Base-by-base conservation (phyloP, 163 green algal genomes). In the Prototheca wickerhamii region DNA sequence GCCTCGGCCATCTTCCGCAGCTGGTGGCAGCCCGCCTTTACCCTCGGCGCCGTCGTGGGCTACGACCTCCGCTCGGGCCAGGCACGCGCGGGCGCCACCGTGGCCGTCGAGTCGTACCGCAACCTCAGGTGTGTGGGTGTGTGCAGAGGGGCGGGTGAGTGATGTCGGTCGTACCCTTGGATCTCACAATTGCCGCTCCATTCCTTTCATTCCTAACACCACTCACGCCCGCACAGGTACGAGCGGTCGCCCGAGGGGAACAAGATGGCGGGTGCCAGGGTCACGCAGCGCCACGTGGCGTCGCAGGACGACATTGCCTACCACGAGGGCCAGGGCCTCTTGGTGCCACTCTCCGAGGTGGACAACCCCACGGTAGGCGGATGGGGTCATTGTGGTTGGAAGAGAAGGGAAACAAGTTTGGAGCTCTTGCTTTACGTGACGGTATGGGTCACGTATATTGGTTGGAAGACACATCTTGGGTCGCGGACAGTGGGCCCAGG, bases 11-110 rank as follows among this genome's bases (percentile, higher is more conserved):
- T 75, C 4, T 58, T 86, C 49, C 81, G 80, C 60, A 69, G 58
- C 23, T 88, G 82, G 82, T 84, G 72, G 70, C 73, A 84, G 60
- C 76, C 76, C 34, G 63, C 60, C 54, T 76, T 80, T 53, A 81
- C 71, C 18, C 18, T 72, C 23, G 76, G 44, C 1, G 33, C 46
- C 1, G 62, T 65, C 10, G 69, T 54, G 6, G 43, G 51, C 17
- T 76, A 70, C 4, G 49, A 68, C 21, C 60, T 75, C 21, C n/a
- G 34, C 23, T 66, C 8, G 5, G 63, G 63, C 5, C 54, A 60
- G 15, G 30, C 35, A 18, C 71, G 61, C 32, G 46, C 75, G 21
- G 79, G 79, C 23, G 26, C 80, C 23, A 75, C 59, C 0, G 29
- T 72, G 7, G 60, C 54, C n/a, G 31, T 77, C 25, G 79, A 86